These are phyloP conservation scores for Grosmannia serpens DNA, from an alignment of 2,329 filamentous ascomycete genomes.

Conservation along the genomic window DNA sequence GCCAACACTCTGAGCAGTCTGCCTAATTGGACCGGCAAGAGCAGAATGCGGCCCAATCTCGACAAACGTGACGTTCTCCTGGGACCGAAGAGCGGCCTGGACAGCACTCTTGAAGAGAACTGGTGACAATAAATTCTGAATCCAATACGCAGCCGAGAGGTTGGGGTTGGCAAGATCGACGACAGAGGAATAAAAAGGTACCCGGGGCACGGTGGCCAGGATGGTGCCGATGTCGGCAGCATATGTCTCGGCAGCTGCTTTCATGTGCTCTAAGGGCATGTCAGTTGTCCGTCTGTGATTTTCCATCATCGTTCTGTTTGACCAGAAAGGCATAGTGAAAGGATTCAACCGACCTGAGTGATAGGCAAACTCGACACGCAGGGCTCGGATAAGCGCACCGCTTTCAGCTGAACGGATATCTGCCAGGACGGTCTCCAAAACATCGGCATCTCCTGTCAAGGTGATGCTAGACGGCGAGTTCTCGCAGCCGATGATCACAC, in stretches of 20 bases:
- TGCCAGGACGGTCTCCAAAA: constrained; percentile 11
- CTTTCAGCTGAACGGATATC: constrained; percentile 20
- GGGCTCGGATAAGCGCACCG: too few species aligned
- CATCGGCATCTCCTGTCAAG: constrained; percentile 5
- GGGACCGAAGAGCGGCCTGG: neutral
- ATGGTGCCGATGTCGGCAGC: too few species aligned
- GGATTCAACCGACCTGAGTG: too few species aligned
- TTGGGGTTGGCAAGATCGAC: neutral
- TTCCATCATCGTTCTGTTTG: too few species aligned
- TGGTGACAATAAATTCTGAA: neutral
- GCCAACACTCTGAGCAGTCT: constrained; percentile 9
- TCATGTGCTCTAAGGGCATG: too few species aligned
- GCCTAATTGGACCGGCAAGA: constrained; percentile 13
- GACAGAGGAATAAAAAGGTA: neutral
- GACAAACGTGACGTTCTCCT: neutral
- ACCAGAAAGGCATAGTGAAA: too few species aligned
- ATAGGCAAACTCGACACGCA: constrained; percentile 33
- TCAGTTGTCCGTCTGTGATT: too few species aligned
- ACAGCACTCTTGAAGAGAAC: neutral
- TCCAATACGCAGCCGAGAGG: neutral
- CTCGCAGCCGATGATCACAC: constrained; percentile 21
- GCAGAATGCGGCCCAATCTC: constrained; percentile 16
- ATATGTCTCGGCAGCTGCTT: too few species aligned
- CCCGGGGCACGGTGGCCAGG: too few species aligned
- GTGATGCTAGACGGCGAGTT: neutral